Conservation (phyloP, 768 basidiomycete species). For the Auricularia sp. region DNA sequence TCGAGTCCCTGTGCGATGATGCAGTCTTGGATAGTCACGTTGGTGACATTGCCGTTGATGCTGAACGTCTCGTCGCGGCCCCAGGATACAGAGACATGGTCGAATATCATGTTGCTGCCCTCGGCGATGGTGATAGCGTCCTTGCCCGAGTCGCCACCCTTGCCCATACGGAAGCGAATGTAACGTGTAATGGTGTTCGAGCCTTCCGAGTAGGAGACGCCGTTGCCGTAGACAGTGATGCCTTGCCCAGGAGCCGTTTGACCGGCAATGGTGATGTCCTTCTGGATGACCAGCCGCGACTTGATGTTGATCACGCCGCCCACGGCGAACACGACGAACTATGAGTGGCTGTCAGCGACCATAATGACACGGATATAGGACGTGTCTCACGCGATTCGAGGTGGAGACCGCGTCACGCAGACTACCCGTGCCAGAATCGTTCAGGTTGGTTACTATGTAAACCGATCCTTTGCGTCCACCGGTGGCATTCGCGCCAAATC, state of each 20-base stretch:
- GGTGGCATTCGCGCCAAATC: conserved; percentile 26
- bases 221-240: conserved; percentile 30
- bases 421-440: conserved; percentile 27
- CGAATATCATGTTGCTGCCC: conserved; percentile 28
- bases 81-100: conserved; percentile 28
- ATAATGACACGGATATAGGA: background rate
- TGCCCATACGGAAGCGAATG: conserved; percentile 25
- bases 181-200: conserved; percentile 23
- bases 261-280: conserved; percentile 24
- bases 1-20: conserved; percentile 30
- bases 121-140: conserved; percentile 28
- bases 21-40: conserved; percentile 28
- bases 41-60: conserved; percentile 28
- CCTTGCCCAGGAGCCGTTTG: conserved; percentile 31
- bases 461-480: conserved; percentile 26
- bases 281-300: conserved; percentile 23
- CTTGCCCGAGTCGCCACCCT: conserved; percentile 25
- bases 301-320: conserved; percentile 26
- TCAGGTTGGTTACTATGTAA: conserved; percentile 27
- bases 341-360: background rate
- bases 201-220: background rate
- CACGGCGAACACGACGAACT: conserved; percentile 27
- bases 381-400: conserved; percentile 10
- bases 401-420: conserved; percentile 28
- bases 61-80: conserved; percentile 27